Evolutionary conservation across 768 basidiomycete species (phyloP).

Genomic region (Hydnomerulius pinastri): DNA sequence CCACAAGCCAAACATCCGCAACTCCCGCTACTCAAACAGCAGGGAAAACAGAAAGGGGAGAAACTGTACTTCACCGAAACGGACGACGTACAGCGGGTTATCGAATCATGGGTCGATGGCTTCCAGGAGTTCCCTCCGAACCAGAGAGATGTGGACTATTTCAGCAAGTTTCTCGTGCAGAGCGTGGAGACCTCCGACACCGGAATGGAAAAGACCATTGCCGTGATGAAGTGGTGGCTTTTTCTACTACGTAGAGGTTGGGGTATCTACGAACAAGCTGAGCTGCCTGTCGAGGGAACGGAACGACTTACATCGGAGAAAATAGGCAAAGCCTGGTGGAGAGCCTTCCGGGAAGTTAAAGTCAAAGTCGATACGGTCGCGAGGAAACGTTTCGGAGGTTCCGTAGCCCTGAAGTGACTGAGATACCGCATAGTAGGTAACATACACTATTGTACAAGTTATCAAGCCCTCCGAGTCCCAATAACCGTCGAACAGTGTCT

Average conservation of each 20-base stretch:
- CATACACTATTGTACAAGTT: background rate
- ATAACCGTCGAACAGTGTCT: slow-evolving; percentile 9
- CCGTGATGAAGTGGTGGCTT: slow-evolving; percentile 83
- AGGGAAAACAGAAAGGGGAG: slow-evolving; percentile 50
- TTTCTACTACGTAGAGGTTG: slow-evolving; percentile 67
- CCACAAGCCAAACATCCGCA: slow-evolving; percentile 55
- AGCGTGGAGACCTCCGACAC: slow-evolving; percentile 66
- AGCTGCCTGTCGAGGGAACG: slow-evolving; percentile 33
- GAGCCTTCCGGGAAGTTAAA: slow-evolving; percentile 70
- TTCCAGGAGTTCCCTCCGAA: slow-evolving; percentile 67
- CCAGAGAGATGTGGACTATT: slow-evolving; percentile 71
- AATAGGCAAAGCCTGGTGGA: slow-evolving; percentile 81
- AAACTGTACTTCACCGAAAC: slow-evolving; percentile 62
- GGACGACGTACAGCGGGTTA: slow-evolving; percentile 68
- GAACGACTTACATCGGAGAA: slow-evolving; percentile 35
- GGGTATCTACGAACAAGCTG: slow-evolving; percentile 51
- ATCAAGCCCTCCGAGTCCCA: background rate
- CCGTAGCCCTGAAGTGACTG: slow-evolving; percentile 56
- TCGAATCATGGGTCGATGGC: slow-evolving; percentile 75
- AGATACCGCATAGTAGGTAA: no score
- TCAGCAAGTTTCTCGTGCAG: slow-evolving; percentile 70
- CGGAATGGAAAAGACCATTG: slow-evolving; percentile 70
- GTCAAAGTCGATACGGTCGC: slow-evolving; percentile 63
- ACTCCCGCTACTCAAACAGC: slow-evolving; percentile 57
- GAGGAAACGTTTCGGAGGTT: slow-evolving; percentile 71